Conservation (phyloP, 148 eudicot genomes). For the Camellia granthamiana region DNA sequence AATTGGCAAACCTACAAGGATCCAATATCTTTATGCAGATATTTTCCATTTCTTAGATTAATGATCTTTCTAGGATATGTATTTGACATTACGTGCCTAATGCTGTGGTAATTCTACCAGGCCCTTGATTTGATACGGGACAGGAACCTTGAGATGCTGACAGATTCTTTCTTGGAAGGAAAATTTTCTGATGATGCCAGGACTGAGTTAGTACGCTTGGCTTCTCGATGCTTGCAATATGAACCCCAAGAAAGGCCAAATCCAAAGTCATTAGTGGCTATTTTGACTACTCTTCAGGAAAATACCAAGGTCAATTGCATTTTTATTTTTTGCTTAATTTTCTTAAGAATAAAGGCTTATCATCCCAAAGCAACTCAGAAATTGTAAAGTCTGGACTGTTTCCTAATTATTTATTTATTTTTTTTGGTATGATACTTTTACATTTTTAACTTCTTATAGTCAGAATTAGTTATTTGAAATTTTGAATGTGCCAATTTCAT, state of each 20-base stretch:
- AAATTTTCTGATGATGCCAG: slow-evolving; percentile 56
- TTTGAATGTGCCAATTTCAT: too few relatives aligned
- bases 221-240: slow-evolving; percentile 65
- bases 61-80: neutral
- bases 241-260: slow-evolving; percentile 69
- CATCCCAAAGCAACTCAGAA: too few relatives aligned
- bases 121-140: slow-evolving; percentile 71
- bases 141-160: slow-evolving; percentile 63
- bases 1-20: too few relatives aligned
- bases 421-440: too few relatives aligned
- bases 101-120: slow-evolving; percentile 27
- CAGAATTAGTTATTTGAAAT: too few relatives aligned
- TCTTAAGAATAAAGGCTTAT: too few relatives aligned
- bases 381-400: too few relatives aligned
- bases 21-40: neutral
- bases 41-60: slow-evolving; percentile 3
- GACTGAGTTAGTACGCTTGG: slow-evolving; percentile 60
- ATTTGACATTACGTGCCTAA: neutral
- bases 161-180: slow-evolving; percentile 72
- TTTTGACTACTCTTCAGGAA: too few relatives aligned
- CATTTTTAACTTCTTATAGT: too few relatives aligned
- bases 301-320: too few relatives aligned
- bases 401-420: too few relatives aligned
- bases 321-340: too few relatives aligned
- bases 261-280: slow-evolving; percentile 30